phyloP scores from a whole-genome alignment of 352 stramenopile species.

The Globisporangium emineosum region DNA sequence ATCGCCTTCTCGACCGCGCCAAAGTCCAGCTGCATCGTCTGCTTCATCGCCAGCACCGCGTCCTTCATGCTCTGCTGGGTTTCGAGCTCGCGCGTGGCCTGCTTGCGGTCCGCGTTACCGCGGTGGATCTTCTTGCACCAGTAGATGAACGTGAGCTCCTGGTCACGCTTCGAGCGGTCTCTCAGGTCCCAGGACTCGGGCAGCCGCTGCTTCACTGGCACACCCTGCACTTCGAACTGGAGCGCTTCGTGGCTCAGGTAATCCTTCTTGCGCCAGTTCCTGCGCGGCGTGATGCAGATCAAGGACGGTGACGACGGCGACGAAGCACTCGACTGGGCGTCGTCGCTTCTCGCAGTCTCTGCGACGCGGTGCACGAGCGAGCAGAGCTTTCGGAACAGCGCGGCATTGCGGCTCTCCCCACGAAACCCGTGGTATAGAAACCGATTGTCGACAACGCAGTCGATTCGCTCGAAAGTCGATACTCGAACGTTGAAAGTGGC shows the following conservation, averaged over 20 bases:
- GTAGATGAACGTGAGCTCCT: constrained; percentile 37
- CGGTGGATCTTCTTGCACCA: constrained; percentile 21
- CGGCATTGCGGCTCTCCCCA: constrained; percentile 38
- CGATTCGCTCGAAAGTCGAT: constrained; percentile 19
- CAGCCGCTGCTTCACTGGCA: constrained; percentile 17
- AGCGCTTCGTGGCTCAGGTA: constrained; percentile 41
- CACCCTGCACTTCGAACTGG: constrained; percentile 28
- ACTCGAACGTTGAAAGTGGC: constrained; percentile 17
- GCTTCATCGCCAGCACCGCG: constrained; percentile 18
- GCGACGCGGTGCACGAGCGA: constrained; percentile 34
- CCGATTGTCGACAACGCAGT: constrained; percentile 45
- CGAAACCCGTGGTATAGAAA: constrained; percentile 52
- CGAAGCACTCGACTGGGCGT: not conserved
- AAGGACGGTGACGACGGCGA: constrained; percentile 16
- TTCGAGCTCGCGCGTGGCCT: constrained; percentile 1
- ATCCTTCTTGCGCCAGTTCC: constrained; percentile 64
- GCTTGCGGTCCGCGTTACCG: not conserved
- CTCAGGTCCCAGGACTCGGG: not conserved
- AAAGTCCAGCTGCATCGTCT: constrained; percentile 19
- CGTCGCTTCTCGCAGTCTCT: constrained; percentile 5
- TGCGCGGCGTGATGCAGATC: constrained; percentile 48
- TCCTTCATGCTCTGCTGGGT: constrained; percentile 13
- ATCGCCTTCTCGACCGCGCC: constrained; percentile 16
- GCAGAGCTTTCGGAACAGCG: constrained; percentile 39
- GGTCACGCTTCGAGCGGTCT: constrained; percentile 17